phyloP scores from a whole-genome alignment of 768 basidiomycete genomes.

The Kwoniella dejecticola region DNA sequence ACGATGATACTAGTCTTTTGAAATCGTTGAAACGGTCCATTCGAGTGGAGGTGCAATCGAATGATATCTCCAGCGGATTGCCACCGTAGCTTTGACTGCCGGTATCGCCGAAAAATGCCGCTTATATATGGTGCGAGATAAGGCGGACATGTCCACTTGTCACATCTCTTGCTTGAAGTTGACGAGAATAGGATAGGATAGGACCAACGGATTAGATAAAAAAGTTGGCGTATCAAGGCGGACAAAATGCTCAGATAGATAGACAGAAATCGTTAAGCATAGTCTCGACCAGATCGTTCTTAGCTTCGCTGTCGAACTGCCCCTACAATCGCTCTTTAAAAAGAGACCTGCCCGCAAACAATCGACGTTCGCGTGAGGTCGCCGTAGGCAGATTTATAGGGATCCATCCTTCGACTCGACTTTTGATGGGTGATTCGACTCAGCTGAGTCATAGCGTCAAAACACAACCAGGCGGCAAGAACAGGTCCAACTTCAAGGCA shows the following conservation, averaged over 20 bases:
- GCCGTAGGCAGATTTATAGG: no score
- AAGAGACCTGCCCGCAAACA: no score
- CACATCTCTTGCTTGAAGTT: neutral
- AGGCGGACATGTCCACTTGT: constrained; percentile 2
- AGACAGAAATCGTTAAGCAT: no score
- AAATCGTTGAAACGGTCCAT: neutral
- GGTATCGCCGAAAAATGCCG: constrained; percentile 22
- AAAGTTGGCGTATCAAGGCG: neutral
- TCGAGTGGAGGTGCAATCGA: constrained; percentile 9
- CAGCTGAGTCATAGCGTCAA: constrained; percentile 9
- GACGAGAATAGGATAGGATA: no score
- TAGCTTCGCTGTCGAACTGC: neutral
- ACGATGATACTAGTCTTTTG: no score
- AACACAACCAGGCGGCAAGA: neutral
- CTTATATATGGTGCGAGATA: neutral
- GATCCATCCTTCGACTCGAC: constrained; percentile 13
- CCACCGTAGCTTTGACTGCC: neutral
- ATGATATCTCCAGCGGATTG: constrained; percentile 1
- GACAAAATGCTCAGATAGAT: neutral
- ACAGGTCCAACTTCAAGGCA: neutral
- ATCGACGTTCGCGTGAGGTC: no score
- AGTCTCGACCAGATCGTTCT: neutral
- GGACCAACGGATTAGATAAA: neutral
- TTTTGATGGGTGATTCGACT: neutral
- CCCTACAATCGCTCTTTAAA: no score